These are phyloP conservation scores for Fusarium globosum DNA, from an alignment of 2,329 filamentous ascomycete genomes.

Conservation along the genomic window DNA sequence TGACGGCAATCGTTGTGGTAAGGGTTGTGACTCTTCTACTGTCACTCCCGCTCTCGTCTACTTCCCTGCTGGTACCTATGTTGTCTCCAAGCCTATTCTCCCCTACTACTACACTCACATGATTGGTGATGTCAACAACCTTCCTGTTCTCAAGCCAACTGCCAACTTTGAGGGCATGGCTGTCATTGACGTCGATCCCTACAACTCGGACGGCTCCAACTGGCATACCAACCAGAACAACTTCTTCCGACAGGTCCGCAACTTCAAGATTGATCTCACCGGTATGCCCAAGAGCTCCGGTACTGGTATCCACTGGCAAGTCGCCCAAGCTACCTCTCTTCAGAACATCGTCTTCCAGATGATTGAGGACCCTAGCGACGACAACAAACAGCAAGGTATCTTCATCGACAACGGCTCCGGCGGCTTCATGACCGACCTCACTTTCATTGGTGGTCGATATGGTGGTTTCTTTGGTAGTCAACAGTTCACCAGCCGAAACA, in stretches of 20 bases:
- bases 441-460: slow-evolving; percentile 83
- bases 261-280: slow-evolving; percentile 82
- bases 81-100: slow-evolving; percentile 81
- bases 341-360: slow-evolving; percentile 88
- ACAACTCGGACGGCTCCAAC: slow-evolving; percentile 74
- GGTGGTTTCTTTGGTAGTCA: slow-evolving; percentile 87
- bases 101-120: slow-evolving; percentile 96
- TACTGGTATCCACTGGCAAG: slow-evolving; percentile 85
- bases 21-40: slow-evolving; percentile 85
- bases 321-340: slow-evolving; percentile 82
- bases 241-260: slow-evolving; percentile 85
- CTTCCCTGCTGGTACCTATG: slow-evolving; percentile 89
- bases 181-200: slow-evolving; percentile 89
- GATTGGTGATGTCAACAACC: slow-evolving; percentile 78
- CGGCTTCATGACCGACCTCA: slow-evolving; percentile 84
- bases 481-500: slow-evolving; percentile 86
- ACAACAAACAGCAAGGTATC: slow-evolving; percentile 79
- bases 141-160: slow-evolving; percentile 80
- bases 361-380: slow-evolving; percentile 70
- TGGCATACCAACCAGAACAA: slow-evolving; percentile 86
- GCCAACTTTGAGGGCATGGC: slow-evolving; percentile 84
- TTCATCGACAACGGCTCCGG: slow-evolving; percentile 89
- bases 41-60: slow-evolving; percentile 88
- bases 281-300: slow-evolving; percentile 69
- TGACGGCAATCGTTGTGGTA: slow-evolving; percentile 81